Conservation (phyloP, 164 flowering plant genomes). For the Aristolochia fimbriata region DNA sequence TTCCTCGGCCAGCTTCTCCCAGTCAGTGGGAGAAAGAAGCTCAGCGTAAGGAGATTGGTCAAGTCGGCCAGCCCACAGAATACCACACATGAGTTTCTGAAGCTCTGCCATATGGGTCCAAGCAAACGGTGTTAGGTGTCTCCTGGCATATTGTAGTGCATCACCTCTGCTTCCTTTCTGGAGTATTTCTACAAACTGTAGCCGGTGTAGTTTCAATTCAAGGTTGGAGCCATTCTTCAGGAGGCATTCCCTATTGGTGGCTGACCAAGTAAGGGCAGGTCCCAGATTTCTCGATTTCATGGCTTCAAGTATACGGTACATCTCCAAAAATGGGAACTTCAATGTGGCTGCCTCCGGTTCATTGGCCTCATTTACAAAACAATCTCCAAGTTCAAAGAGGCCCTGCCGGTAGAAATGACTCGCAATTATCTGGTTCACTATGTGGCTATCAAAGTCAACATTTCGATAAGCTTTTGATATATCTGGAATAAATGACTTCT, state of each 20-base stretch:
- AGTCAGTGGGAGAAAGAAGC: slow-evolving; percentile 32
- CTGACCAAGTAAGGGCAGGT: slow-evolving; percentile 69
- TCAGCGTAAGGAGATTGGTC: slow-evolving; percentile 62
- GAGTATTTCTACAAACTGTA: slow-evolving; percentile 59
- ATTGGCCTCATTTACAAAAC: slow-evolving; percentile 49
- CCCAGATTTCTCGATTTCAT: slow-evolving; percentile 44
- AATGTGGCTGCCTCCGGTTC: slow-evolving; percentile 33
- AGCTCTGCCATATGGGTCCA: slow-evolving; percentile 37
- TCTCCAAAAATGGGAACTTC: slow-evolving; percentile 44
- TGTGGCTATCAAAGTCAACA: slow-evolving; percentile 51
- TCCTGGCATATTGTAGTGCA: slow-evolving; percentile 56
- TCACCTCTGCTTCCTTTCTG: slow-evolving; percentile 40
- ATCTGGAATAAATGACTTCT: slow-evolving; percentile 64
- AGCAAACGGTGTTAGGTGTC: slow-evolving; percentile 45
- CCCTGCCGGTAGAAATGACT: slow-evolving; percentile 70
- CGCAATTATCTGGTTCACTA: slow-evolving; percentile 55
- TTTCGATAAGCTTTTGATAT: slow-evolving; percentile 74
- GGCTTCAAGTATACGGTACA: slow-evolving; percentile 65
- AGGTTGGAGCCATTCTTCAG: slow-evolving; percentile 43
- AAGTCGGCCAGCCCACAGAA: slow-evolving; percentile 59
- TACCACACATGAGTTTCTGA: slow-evolving; percentile 67
- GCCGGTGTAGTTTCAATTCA: slow-evolving; percentile 54
- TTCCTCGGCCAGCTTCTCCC: slow-evolving; percentile 59
- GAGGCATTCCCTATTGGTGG: slow-evolving; percentile 40
- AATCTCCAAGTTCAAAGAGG: slow-evolving; percentile 62